These are phyloP conservation scores for Mortierella sp. DNA, from an alignment of 371 early-diverging fungal genomes.

Conservation along the genomic window DNA sequence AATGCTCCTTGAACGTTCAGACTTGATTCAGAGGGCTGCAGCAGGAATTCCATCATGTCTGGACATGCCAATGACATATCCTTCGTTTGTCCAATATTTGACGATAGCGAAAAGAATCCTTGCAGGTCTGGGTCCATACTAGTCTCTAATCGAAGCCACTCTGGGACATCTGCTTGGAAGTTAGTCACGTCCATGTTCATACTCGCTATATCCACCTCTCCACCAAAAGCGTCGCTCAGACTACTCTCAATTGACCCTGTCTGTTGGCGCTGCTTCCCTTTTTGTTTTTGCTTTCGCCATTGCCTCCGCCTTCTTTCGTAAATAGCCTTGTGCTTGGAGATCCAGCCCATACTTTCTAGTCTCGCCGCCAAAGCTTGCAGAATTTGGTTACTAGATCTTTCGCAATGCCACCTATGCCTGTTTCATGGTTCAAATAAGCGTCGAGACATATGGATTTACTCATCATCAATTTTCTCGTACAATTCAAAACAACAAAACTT, in stretches of 20 bases:
- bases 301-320: not conserved
- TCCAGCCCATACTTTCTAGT: constrained; percentile 25
- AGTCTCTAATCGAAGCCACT: constrained; percentile 14
- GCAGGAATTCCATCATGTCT: constrained; percentile 37
- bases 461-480: not conserved
- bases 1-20: not conserved
- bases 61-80: constrained; percentile 34
- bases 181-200: constrained; percentile 7
- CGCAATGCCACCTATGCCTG: constrained; percentile 13
- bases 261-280: not conserved
- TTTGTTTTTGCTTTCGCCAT: not conserved
- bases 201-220: not conserved
- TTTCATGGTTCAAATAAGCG: not conserved
- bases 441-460: not conserved
- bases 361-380: constrained; percentile 18
- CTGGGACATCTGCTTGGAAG: constrained; percentile 6
- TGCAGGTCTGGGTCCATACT: constrained; percentile 25
- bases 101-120: constrained; percentile 28
- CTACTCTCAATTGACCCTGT: not conserved
- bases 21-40: constrained; percentile 2
- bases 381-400: constrained; percentile 10
- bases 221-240: not conserved
- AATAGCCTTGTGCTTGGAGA: not conserved
- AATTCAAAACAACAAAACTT: not conserved
- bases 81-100: constrained; percentile 8